Conservation (phyloP, 495 filamentous ascomycete species). For the Cercophora samala region DNA sequence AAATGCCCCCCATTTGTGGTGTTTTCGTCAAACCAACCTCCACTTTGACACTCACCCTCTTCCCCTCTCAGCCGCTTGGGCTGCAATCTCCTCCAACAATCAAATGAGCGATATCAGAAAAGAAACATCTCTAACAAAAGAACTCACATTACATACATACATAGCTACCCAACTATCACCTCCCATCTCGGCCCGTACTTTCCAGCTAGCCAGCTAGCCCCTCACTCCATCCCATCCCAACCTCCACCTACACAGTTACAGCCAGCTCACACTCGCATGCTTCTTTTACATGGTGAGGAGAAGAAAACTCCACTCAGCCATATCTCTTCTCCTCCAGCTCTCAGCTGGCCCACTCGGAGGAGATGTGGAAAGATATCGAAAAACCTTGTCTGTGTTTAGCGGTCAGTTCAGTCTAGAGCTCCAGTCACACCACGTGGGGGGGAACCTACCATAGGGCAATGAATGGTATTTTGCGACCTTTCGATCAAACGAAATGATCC, state of each 20-base stretch:
- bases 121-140: too few species aligned
- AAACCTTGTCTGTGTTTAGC: too few species aligned
- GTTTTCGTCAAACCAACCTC: background rate
- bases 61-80: background rate
- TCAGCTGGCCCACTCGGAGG: background rate
- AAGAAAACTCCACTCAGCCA: background rate
- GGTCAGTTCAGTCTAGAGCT: background rate
- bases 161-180: background rate
- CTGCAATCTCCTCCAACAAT: background rate
- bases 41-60: background rate
- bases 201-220: background rate
- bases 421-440: background rate
- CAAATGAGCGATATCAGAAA: background rate
- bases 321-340: background rate
- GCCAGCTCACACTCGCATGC: background rate
- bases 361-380: background rate
- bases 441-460: too few species aligned
- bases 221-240: background rate
- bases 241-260: background rate
- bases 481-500: too few species aligned
- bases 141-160: background rate
- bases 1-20: slow-evolving; percentile 2
- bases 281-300: background rate
- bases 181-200: background rate
- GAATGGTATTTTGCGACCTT: background rate